Base-by-base conservation (phyloP, 2,329 filamentous ascomycete genomes). In the Sporothrix mexicana region DNA sequence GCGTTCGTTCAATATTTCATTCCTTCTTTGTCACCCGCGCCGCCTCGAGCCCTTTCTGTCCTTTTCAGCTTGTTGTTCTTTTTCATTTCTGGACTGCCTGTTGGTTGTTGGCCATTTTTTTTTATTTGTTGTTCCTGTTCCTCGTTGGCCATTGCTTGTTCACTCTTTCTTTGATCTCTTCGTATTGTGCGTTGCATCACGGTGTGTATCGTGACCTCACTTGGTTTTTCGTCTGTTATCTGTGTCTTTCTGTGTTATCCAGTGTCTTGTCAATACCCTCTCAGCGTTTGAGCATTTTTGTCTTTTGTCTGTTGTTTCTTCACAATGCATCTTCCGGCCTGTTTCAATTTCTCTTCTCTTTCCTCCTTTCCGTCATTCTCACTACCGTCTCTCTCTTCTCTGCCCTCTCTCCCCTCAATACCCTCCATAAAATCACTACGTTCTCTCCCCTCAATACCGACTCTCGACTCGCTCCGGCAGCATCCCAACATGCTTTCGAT, bases 401-500 rank as follows among this genome's bases (percentile, higher is more conserved):
- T 66, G 0, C 43, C 69, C 3, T 69, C 62, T 0, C 36, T 71
- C 2, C 69, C 36, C 17, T 61, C 61, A n/a, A 51, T 61, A 9
- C 64, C 53, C 30, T 36, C 30, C 5, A 36, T 36, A 36, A 36
- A 36, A 36, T 68, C 68, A 2, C 51, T 62, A 0, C 30, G 68
- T 7, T 66, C 59, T 0, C 51, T 70, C 1, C 68, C 23, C 17
- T 57, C 57, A 10, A 51, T 61, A 9, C 64, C 53, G n/a, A 51
- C 64, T 2, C 45, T 67, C 61, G n/a, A 66, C n/a, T 47, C 64
- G 13, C 59, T 72, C 23, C 67, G 61, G 20, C 57, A 62, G 12
- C 71, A 57, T n/a, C 66, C 70, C 49, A 68, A 20, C 15, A 76
- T 76, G 74, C 73, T 76, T 30, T 59, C 67, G 10, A 76, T 76